Conservation (phyloP, 306 rosid genomes). For the Ochetophila trinervis region DNA sequence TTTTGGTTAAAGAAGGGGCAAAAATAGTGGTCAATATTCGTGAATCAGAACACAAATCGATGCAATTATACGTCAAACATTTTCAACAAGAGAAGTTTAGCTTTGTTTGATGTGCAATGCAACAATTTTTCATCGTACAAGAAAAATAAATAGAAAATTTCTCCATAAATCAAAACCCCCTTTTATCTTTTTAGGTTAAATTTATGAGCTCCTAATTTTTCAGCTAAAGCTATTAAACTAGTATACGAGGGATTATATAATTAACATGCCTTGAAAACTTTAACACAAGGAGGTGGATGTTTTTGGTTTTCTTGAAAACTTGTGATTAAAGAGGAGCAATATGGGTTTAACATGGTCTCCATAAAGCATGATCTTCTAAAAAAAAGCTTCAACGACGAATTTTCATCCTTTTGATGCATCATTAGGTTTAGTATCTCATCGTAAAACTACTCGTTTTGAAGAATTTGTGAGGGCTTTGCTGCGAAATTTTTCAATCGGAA, state of each 20-base stretch:
- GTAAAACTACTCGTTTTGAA: background rate
- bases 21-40: background rate
- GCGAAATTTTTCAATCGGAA: background rate
- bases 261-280: background rate
- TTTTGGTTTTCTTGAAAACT: background rate
- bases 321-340: background rate
- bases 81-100: too few species aligned
- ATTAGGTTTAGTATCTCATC: slow-evolving; percentile 7
- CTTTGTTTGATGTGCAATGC: too few species aligned
- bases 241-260: background rate
- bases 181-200: background rate
- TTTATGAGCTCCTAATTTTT: slow-evolving; percentile 1
- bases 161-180: background rate
- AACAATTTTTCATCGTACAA: too few species aligned
- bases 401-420: background rate
- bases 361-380: background rate
- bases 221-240: background rate
- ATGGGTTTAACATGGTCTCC: slow-evolving; percentile 5
- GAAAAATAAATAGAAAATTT: background rate
- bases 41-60: background rate
- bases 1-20: background rate
- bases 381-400: background rate
- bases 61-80: background rate
- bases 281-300: too few species aligned
- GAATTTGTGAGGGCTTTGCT: background rate